Evolutionary conservation across 1,284 basidiomycete species (phyloP), one percentile per base, ranked within the genome.

Genomic region (Pseudomicrostroma phylloplanum): DNA sequence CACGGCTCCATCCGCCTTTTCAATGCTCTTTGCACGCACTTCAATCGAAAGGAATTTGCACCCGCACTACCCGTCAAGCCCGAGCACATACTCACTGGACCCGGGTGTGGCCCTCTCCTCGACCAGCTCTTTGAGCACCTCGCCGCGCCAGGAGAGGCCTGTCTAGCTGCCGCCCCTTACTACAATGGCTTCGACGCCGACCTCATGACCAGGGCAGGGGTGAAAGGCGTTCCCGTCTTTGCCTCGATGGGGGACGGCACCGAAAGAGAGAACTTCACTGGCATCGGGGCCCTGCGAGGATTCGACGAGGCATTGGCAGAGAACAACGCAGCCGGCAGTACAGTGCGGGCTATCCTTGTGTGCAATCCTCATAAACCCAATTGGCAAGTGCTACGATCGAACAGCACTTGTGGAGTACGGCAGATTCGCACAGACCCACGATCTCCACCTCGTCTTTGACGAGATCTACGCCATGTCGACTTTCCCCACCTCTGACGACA

Each of bases 141-240:
- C 17, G 59, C 59, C 30, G 65, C 61, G 19, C 55, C 56, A 2
- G 59, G 59, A 13, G 62, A 67, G 21, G 59, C 55, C 8, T 30
- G 58, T 23, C 60, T 67, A 13, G 19, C 21, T 30, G 65, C 65
- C 8, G 65, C 65, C 17, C 62, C 62, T 21, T 65, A 57, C 26
- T 62, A 63, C 51, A 64, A 66, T 46, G 64, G 64, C n/a, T 66
- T 63, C 40, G 64, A 66, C n/a, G 64, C 64, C 30, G 64, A 66
- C 30, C 54, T 66, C 17, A 39, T 36, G 19, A 60, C 58, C 1
- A 46, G 64, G 26, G 25, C 61, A 13, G n/a, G 26, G 9, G 64
- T 66, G 13, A 36, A 19, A 40, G 56, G 61, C 41, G 30, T 63
- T n/a, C 62, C 62, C 19, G 61, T 66, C 21, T 59, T 41, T 23